These are phyloP conservation scores for Whalleya microplaca DNA, from an alignment of 2,329 filamentous ascomycete genomes.

Conservation along the genomic window DNA sequence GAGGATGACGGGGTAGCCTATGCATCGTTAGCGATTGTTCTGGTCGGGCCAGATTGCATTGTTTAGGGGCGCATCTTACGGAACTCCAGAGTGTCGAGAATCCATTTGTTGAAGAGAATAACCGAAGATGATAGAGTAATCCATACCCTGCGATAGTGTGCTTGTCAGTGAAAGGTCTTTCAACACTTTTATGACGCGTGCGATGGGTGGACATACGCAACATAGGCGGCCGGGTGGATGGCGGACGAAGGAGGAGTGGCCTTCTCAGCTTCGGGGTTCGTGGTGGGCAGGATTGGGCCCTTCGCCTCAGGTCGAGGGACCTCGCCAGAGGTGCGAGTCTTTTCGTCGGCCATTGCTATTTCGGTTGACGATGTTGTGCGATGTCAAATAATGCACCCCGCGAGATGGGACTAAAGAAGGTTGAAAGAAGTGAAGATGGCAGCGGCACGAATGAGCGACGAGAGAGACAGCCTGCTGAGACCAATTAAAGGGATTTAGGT, in stretches of 20 bases:
- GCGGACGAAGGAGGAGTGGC: slow-evolving; percentile 63
- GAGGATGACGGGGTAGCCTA: slow-evolving; percentile 76
- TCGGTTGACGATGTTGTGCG: slow-evolving; percentile 23
- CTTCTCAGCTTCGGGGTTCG: slow-evolving; percentile 78
- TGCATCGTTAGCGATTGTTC: slow-evolving; percentile 39
- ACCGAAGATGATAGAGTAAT: slow-evolving; percentile 90
- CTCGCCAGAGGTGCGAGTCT: slow-evolving; percentile 83
- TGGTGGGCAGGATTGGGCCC: slow-evolving; percentile 72
- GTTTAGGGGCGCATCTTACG: slow-evolving; percentile 54
- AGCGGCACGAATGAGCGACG: slow-evolving; percentile 28
- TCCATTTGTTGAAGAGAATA: slow-evolving; percentile 99
- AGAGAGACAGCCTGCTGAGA: slow-evolving; percentile 34
- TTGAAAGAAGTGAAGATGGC: slow-evolving; percentile 4
- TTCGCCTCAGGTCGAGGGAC: slow-evolving; percentile 61
- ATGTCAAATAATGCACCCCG: slow-evolving; percentile 8
- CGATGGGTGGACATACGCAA: slow-evolving; percentile 56
- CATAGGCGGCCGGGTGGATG: slow-evolving; percentile 85
- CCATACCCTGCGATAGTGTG: slow-evolving; percentile 68
- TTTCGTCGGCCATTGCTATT: slow-evolving; percentile 72
- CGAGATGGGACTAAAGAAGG: slow-evolving; percentile 20
- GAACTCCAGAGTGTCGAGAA: slow-evolving; percentile 84
- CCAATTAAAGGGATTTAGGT: slow-evolving; percentile 27
- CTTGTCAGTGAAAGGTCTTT: slow-evolving; percentile 9
- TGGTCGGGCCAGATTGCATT: slow-evolving; percentile 52
- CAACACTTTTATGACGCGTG: background rate